Base-by-base conservation (phyloP, 2,329 filamentous ascomycete species). In the Endoconidiophora polonica region DNA sequence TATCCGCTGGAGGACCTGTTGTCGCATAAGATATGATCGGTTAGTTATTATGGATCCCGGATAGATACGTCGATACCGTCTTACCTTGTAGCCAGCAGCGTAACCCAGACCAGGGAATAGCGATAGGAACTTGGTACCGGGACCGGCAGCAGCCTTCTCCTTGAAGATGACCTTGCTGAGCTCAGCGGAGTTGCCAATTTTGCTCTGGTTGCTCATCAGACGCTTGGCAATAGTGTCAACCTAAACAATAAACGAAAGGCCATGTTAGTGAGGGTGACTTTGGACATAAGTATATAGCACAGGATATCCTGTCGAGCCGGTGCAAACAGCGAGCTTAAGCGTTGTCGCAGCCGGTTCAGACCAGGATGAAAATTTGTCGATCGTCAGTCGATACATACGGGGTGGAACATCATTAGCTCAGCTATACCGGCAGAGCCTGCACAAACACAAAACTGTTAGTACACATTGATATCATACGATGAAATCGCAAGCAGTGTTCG, bases 181-280 rank as follows among this genome's bases (percentile, higher is more conserved):
- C 63, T 86, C 78, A 50, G 74, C 62, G 24, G 60, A 56, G 55
- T 48, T 59, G 54, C 58, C 45, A 54, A 68, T 65, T 56, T 62
- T 62, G 55, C 78, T 79, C 65, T 94, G 83, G 68, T 98, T 95
- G 78, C 87, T 95, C 91, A 98, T 98, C 68, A 98, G 78, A 58
- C 91, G 86, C 75, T 98, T 98, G 56, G 91, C 90, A 61, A 93
- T 95, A 46, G 91, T 98, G 69, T 98, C 91, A 65, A 98, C 86
- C 84, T 90, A 55, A 10, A 42, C n/a, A 9, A n/a, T 4, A 12
- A n/a, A 14, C 23, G 29, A 5, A 44, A n/a, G 16, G 7, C 12
- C 38, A 52, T 46, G 20, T 48, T 42, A 46, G 39, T 12, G 22
- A 33, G 24, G 18, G 33, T 36, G 26, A 39, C 20, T n/a, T 14